Percentiles rank a stretch among this genome's conserved stretches.
phyloP scores from a whole-genome alignment of 169 alveolate genomes.

The Eimeria praecox region DNA sequence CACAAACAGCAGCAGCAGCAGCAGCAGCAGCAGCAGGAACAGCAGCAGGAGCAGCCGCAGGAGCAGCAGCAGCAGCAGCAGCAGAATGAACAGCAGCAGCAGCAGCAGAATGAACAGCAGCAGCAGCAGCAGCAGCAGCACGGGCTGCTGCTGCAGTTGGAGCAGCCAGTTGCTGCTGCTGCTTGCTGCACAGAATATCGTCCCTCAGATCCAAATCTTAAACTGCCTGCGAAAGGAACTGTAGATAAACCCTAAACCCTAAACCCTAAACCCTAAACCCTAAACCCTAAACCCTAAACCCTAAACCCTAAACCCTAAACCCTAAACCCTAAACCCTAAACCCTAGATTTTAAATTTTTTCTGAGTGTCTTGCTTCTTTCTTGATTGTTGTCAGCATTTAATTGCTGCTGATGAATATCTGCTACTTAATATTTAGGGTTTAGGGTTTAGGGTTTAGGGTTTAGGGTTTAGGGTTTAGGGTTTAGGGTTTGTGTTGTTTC shows the following conservation, averaged over 20 bases:
- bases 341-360: too few species aligned
- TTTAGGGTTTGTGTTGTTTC: slow-evolving; percentile 14
- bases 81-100: not conserved
- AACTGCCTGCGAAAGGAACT: not conserved
- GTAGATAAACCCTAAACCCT: slow-evolving; percentile 19
- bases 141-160: not conserved
- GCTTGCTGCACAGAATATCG: not conserved
- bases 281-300: slow-evolving; percentile 19
- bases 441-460: not conserved
- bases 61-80: too few species aligned
- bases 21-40: slow-evolving; percentile 21
- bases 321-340: slow-evolving; percentile 19
- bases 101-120: not conserved
- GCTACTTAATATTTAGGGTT: not conserved
- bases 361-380: too few species aligned
- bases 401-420: not conserved
- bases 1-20: slow-evolving; percentile 13
- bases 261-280: slow-evolving; percentile 22
- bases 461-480: not conserved
- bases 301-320: slow-evolving; percentile 19
- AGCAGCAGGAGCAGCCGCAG: not conserved
- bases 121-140: slow-evolving; percentile 11
- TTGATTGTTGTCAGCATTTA: not conserved
- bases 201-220: not conserved
- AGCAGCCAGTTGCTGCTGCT: slow-evolving; percentile 18